Evolutionary conservation across 1,284 basidiomycete genomes (phyloP).

Genomic region (Melampsora larici-populina): DNA sequence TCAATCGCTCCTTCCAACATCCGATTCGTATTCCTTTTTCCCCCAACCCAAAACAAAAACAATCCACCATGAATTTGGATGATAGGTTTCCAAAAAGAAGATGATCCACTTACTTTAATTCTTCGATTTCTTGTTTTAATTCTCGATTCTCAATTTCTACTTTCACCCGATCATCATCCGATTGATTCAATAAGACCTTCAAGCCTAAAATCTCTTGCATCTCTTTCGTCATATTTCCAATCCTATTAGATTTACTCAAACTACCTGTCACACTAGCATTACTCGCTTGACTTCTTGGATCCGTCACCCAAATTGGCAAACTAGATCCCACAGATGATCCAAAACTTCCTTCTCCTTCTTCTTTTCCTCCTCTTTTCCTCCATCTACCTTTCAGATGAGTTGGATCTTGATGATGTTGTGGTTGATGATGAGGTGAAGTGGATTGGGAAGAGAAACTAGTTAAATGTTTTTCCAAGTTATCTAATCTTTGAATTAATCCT

Average conservation of each 20-base stretch:
- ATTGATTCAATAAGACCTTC: constrained; percentile 5
- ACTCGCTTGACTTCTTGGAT: no score
- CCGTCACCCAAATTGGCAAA: no score
- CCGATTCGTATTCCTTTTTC: not conserved
- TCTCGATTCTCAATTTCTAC: constrained; percentile 2
- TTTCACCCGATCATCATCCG: constrained; percentile 10
- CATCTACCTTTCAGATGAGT: no score
- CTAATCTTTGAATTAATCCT: not conserved
- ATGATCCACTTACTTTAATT: constrained; percentile 29
- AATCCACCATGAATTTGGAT: not conserved
- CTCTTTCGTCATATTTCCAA: not conserved
- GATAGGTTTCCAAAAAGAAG: not conserved
- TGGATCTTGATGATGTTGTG: no score
- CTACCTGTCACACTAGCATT: no score
- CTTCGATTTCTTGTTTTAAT: constrained; percentile 19
- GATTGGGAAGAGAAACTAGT: not conserved
- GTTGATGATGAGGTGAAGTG: no score
- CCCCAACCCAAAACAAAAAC: not conserved
- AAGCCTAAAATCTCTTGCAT: constrained; percentile 24
- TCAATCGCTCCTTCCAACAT: not conserved
- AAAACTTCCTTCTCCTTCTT: no score
- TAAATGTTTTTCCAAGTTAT: not conserved
- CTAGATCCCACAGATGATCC: no score
- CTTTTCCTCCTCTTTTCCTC: no score
- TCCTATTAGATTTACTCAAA: no score